These are phyloP conservation scores for Monosporascus sp. DNA, from an alignment of 2,329 filamentous ascomycete genomes.

Conservation along the genomic window DNA sequence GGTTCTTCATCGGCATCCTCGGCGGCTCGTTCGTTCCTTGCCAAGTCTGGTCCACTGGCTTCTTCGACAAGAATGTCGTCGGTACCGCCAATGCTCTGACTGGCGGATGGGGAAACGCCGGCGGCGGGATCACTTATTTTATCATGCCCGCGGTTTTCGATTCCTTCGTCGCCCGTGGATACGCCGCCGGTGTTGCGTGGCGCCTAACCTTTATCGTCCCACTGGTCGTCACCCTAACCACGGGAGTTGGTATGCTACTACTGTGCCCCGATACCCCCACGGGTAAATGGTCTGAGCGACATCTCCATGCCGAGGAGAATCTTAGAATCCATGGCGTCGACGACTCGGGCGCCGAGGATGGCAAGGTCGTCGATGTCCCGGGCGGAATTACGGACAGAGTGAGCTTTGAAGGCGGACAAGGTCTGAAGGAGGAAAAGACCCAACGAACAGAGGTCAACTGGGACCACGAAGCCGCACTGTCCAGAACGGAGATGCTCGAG, in stretches of 20 bases:
- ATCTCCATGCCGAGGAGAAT: slow-evolving; percentile 50
- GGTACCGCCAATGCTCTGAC: slow-evolving; percentile 83
- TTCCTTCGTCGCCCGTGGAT: slow-evolving; percentile 58
- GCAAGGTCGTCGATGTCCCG: slow-evolving; percentile 45
- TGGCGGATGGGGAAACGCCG: slow-evolving; percentile 80
- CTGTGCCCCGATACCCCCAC: slow-evolving; percentile 77
- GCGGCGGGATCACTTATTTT: slow-evolving; percentile 89
- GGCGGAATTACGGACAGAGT: slow-evolving; percentile 41
- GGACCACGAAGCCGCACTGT: slow-evolving; percentile 42
- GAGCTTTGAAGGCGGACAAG: slow-evolving; percentile 29
- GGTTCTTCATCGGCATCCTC: slow-evolving; percentile 78
- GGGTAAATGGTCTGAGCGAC: slow-evolving; percentile 73
- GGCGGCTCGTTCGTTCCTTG: slow-evolving; percentile 78
- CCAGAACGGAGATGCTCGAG: slow-evolving; percentile 47
- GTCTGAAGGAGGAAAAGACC: slow-evolving; percentile 35
- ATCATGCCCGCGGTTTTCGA: slow-evolving; percentile 89
- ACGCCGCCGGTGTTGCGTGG: slow-evolving; percentile 69
- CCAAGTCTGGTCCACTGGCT: slow-evolving; percentile 88
- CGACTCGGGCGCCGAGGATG: slow-evolving; percentile 14
- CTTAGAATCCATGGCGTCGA: slow-evolving; percentile 38
- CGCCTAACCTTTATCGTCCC: slow-evolving; percentile 80
- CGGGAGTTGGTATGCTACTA: slow-evolving; percentile 63
- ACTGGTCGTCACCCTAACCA: slow-evolving; percentile 65
- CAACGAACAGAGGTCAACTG: slow-evolving; percentile 15
- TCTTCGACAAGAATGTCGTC: slow-evolving; percentile 89